Evolutionary conservation across 2,329 filamentous ascomycete genomes (phyloP), one percentile per base, ranked within the genome.

Genomic region (Penicillium rolfsii): DNA sequence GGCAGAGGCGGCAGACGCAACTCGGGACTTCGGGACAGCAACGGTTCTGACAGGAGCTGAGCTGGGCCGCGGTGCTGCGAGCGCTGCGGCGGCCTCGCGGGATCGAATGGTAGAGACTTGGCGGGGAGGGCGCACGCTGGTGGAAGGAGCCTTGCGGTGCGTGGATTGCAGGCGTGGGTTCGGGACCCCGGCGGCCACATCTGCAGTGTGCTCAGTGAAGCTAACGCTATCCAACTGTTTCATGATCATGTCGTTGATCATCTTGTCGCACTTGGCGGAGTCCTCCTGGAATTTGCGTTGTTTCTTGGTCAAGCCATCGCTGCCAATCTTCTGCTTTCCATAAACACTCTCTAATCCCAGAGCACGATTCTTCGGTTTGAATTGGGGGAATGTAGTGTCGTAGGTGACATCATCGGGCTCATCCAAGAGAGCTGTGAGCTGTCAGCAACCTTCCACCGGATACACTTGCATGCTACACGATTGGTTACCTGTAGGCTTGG

Each of bases 201-300:
- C 74, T 55, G 88, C 77, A 71, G 87, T 83, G 58, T 80, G 77
- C 41, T 86, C 81, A 58, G 85, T 84, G 80, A 88, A 89, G 62
- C 86, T 78, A 56, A 89, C 79, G 56, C 83, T 83, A 38, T 88
- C 86, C 55, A 90, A 83, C 62, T 90, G 85, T 66, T 85, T 85
- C 69, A 87, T 81, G 61, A 93, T 89, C 63, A 85, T 84, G 53
- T 88, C 85, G 63, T 93, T 88, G 2, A 87, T 82, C 65, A 87
- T 81, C 60, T 87, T 80, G 66, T 89, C 82, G 61, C 84, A 85
- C 49, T 91, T 87, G 19, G 83, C 79, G 3, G 82, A 82, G 12
- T 87, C 85, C 63, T 89, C 81, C 28, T 90, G 89, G 63, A 90
- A 84, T 56, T 89, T 87, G 87, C 90, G 61, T 88, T 81, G n/a